A percentile compares a stretch with the other conserved stretches of the same genome.
phyloP scores from a whole-genome alignment of 192 early-diverging fungal species.

The Podila epicladia region DNA sequence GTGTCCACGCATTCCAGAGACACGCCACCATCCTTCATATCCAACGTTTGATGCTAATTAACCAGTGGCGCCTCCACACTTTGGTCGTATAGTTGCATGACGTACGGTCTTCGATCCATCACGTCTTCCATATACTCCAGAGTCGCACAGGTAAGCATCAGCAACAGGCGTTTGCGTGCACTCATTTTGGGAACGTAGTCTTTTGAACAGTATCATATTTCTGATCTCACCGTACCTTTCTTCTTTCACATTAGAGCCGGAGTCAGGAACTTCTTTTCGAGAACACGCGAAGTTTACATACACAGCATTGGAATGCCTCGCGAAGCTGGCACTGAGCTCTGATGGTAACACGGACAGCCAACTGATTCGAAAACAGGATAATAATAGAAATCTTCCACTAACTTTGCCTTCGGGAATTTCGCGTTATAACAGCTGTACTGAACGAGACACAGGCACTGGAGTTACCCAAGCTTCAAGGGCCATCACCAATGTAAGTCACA shows the following conservation, averaged over 20 bases:
- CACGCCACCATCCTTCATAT: too few species aligned
- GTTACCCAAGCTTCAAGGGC: slow-evolving; percentile 34
- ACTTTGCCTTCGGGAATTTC: neutral
- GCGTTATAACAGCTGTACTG: slow-evolving; percentile 11
- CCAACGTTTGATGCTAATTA: too few species aligned
- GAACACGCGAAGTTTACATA: slow-evolving; percentile 45
- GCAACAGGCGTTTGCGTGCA: too few species aligned
- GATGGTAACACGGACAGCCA: slow-evolving; percentile 13
- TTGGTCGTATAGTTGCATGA: slow-evolving; percentile 17
- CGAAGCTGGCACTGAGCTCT: slow-evolving; percentile 26
- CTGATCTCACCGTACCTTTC: neutral
- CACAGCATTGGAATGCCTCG: slow-evolving; percentile 28
- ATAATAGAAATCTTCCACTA: neutral
- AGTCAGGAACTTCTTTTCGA: slow-evolving; percentile 17
- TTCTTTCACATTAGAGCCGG: slow-evolving; percentile 15
- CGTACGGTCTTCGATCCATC: slow-evolving; percentile 41
- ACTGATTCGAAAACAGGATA: neutral
- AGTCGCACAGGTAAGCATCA: slow-evolving; percentile 28
- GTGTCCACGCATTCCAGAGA: too few species aligned
- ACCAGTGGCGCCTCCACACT: too few species aligned
- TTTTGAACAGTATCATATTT: neutral
- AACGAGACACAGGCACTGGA: slow-evolving; percentile 38
- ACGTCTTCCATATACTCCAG: slow-evolving; percentile 40
- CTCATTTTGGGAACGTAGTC: too few species aligned
- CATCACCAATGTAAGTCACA: slow-evolving; percentile 38